Evolutionary conservation across 108 stramenopile species (phyloP), one percentile per base, ranked within the genome.

Genomic region (Nitzschia putrida): DNA sequence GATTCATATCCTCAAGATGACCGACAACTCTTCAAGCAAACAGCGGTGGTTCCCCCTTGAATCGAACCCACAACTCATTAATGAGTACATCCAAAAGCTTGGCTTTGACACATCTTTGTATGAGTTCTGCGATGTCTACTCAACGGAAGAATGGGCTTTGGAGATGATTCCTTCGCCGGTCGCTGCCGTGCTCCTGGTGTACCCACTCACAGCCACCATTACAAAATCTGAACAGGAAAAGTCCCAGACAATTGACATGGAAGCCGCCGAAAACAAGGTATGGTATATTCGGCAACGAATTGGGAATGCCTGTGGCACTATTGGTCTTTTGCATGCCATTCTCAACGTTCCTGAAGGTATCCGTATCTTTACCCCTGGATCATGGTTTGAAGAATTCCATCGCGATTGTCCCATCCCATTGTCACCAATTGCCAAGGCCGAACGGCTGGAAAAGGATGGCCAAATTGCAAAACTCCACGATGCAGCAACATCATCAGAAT

Each of bases 51-150:
- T 85, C 55, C 88, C 91, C 0, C 61, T 88, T 38, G 95, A 96
- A 81, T 86, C 86, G 16, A 97, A 97, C 69, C 96, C 96, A 1
- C 69, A 80, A 13, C 70, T 91, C 22, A 85, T 95, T 67, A 93
- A 93, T 68, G 71, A 69, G 11, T 95, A 94, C 80, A 64, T 89
- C 24, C 66, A 65, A 23, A 90, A 83, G 51, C 78, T 97, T 9
- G 96, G 96, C 18, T 87, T 88, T 49, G 79, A 87, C 39, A 89
- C 83, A 0, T 61, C 24, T 5, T n/a, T 69, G 10, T 89, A 86
- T 68, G 76, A 82, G 59, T 92, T 90, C 49, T 47, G 61, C 45
- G 93, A 94, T 74, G 86, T 94, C 23, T 90, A 83, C 54, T 80
- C 80, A 47, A 88, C 85, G 13, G 89, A 90, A 69, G 82, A 80